Percentiles rank a stretch among this genome's conserved stretches.
These are phyloP conservation scores for Chlorencoelia australis DNA, from an alignment of 2,329 filamentous ascomycete species.

Conservation along the genomic window DNA sequence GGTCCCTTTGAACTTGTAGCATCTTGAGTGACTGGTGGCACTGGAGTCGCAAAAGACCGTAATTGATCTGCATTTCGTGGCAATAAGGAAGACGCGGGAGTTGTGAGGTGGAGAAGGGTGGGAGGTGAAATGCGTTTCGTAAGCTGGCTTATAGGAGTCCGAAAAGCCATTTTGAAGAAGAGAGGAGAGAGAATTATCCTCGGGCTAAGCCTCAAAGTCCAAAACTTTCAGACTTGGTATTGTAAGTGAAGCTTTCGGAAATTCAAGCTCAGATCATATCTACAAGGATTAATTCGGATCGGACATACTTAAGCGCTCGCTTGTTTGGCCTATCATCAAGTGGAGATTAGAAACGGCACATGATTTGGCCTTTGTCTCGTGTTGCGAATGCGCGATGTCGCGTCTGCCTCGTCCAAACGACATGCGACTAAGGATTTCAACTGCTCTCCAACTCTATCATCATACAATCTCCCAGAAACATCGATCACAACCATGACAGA, in stretches of 20 bases:
- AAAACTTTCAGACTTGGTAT: too few species aligned
- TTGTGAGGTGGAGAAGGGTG: conserved; percentile 20
- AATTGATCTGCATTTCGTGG: conserved; percentile 28
- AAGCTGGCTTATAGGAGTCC: conserved; percentile 26
- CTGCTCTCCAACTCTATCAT: background rate
- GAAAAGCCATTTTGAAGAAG: conserved; percentile 30
- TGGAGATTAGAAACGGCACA: too few species aligned
- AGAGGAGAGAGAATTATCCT: background rate
- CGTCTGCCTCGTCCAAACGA: background rate
- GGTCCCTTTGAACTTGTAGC: conserved; percentile 62
- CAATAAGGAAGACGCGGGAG: conserved; percentile 27
- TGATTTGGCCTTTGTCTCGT: too few species aligned
- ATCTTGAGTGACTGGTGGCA: conserved; percentile 73
- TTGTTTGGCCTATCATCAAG: too few species aligned
- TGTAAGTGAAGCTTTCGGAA: too few species aligned
- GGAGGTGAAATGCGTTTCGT: conserved; percentile 22
- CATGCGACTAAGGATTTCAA: background rate
- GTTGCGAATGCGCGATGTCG: too few species aligned
- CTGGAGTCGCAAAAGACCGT: conserved; percentile 47
- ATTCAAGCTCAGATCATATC: too few species aligned
- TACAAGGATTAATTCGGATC: too few species aligned
- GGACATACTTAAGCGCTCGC: too few species aligned
- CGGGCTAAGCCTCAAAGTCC: too few species aligned
- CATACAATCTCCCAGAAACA: background rate
- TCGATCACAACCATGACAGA: conserved; percentile 15